Evolutionary conservation across 2,329 filamentous ascomycete genomes (phyloP).

Genomic region (Pyrenochaeta sp.): DNA sequence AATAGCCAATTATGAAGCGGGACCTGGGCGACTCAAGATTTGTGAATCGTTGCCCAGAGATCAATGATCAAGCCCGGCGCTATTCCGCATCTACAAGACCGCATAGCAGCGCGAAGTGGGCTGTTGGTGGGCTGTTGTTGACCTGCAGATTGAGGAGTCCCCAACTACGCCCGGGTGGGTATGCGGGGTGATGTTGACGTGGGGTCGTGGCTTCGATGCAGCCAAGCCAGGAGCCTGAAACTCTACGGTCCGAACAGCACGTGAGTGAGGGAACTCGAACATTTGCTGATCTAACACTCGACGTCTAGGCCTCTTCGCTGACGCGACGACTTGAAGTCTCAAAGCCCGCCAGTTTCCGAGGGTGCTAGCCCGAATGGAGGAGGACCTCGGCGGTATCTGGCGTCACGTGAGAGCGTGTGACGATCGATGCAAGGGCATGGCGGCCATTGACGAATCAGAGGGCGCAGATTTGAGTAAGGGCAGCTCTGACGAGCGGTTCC

Average conservation of each 20-base stretch:
- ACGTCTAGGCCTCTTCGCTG: constrained; percentile 3
- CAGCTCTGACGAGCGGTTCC: constrained; percentile 17
- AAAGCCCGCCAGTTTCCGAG: constrained; percentile 6
- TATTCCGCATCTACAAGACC: neutral
- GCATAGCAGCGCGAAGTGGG: neutral
- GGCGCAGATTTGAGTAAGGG: constrained; percentile 3
- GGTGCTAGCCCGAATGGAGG: constrained; percentile 6
- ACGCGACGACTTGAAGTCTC: no score
- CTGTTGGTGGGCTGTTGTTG: no score
- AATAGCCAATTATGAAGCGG: neutral
- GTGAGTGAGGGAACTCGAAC: neutral
- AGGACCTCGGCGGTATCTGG: constrained; percentile 7
- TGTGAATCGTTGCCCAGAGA: constrained; percentile 3
- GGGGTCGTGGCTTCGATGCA: constrained; percentile 3
- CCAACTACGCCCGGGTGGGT: no score
- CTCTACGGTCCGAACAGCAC: no score
- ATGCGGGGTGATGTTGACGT: constrained; percentile 8
- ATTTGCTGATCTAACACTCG: constrained; percentile 1
- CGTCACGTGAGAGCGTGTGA: constrained; percentile 20
- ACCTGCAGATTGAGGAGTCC: no score
- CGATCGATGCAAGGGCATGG: constrained; percentile 4
- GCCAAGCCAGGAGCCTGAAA: no score
- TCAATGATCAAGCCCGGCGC: neutral
- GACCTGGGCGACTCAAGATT: neutral
- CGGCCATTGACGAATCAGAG: constrained; percentile 15